Evolutionary conservation across 257 asterid genomes (phyloP).

Genomic region (Petrea volubilis): DNA sequence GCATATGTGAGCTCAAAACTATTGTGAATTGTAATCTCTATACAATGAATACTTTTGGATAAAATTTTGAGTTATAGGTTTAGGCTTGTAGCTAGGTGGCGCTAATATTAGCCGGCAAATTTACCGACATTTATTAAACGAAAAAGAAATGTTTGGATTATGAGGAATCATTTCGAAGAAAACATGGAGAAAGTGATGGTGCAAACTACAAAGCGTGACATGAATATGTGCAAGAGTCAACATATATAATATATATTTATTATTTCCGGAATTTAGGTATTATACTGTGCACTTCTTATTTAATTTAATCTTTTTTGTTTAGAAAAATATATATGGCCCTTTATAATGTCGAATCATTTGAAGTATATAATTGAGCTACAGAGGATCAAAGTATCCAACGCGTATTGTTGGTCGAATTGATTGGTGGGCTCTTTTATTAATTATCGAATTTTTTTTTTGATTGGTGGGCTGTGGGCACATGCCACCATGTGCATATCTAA

Average conservation of each 20-base stretch:
- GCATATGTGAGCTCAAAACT: too few species aligned
- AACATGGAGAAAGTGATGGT: conserved; percentile 16
- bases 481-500: background rate
- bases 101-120: too few species aligned
- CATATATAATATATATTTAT: background rate
- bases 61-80: too few species aligned
- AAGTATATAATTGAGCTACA: too few species aligned
- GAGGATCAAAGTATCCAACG: too few species aligned
- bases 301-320: background rate
- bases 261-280: conserved; percentile 1
- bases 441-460: too few species aligned
- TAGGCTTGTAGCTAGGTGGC: too few species aligned
- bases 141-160: background rate
- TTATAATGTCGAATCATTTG: background rate
- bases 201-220: conserved; percentile 3
- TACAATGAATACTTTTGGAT: too few species aligned
- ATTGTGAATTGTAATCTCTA: too few species aligned
- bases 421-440: too few species aligned
- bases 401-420: too few species aligned
- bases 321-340: background rate
- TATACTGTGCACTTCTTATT: background rate
- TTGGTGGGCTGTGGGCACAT: background rate
- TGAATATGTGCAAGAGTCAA: conserved; percentile 8
- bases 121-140: too few species aligned
- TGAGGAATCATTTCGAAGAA: background rate